Evolutionary conservation across 2,329 filamentous ascomycete genomes (phyloP).

Genomic region (Monilinia vaccinii-corymbosi): DNA sequence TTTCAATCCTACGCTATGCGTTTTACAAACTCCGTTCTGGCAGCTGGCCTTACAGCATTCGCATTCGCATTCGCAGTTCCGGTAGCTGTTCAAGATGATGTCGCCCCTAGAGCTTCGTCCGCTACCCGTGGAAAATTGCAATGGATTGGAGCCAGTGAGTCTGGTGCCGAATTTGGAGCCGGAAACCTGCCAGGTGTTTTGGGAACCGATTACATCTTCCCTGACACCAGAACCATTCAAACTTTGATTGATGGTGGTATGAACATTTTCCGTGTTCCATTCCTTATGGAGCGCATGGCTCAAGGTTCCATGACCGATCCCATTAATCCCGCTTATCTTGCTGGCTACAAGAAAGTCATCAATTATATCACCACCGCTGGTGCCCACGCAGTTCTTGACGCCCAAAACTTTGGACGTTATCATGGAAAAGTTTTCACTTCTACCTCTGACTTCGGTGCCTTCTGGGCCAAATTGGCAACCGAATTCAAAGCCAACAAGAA

Average conservation of each 20-base stretch:
- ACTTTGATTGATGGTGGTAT: constrained; percentile 11
- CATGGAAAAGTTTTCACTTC: constrained; percentile 33
- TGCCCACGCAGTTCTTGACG: constrained; percentile 38
- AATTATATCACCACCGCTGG: constrained; percentile 40
- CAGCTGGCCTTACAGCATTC: constrained; percentile 8
- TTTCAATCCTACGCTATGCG: constrained; percentile 4
- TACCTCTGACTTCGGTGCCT: constrained; percentile 32
- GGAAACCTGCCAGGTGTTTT: constrained; percentile 44
- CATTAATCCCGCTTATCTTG: constrained; percentile 35
- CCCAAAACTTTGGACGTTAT: constrained; percentile 44
- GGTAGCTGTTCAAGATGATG: constrained; percentile 3
- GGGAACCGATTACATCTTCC: constrained; percentile 52
- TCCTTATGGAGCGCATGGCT: constrained; percentile 48
- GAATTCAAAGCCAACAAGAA: constrained; percentile 31
- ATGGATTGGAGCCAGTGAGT: constrained; percentile 31
- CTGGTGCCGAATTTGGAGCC: constrained; percentile 55
- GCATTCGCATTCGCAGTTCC: constrained; percentile 9
- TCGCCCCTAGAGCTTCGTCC: neutral
- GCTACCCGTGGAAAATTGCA: constrained; percentile 12
- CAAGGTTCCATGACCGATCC: constrained; percentile 39
- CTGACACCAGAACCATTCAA: constrained; percentile 32
- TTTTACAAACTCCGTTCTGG: constrained; percentile 7
- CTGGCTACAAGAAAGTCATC: constrained; percentile 34
- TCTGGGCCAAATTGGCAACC: constrained; percentile 34
- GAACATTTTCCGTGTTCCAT: constrained; percentile 19